Evolutionary conservation across 352 stramenopile species (phyloP).

Genomic region (Phytophthora cajani): DNA sequence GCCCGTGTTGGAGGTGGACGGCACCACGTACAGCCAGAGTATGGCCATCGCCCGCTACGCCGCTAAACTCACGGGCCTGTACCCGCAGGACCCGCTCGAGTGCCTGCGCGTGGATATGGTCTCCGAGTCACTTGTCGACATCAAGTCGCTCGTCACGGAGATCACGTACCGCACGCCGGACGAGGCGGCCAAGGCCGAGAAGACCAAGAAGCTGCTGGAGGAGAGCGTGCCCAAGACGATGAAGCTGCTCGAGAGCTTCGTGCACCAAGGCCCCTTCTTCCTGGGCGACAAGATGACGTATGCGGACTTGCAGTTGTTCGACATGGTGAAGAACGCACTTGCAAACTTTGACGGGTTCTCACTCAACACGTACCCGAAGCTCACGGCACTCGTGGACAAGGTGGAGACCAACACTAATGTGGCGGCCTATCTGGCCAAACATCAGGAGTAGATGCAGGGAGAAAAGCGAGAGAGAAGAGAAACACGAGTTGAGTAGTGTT

Average conservation of each 20-base stretch:
- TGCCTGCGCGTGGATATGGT: constrained; percentile 66
- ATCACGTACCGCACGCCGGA: constrained; percentile 43
- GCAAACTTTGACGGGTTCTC: constrained; percentile 40
- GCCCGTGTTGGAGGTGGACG: constrained; percentile 56
- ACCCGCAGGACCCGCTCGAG: constrained; percentile 56
- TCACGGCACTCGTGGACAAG: constrained; percentile 40
- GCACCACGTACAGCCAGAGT: constrained; percentile 59
- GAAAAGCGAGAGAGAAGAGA: neutral
- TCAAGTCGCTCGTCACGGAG: constrained; percentile 44
- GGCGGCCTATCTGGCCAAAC: constrained; percentile 43
- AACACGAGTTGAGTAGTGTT: neutral
- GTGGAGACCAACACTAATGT: constrained; percentile 49
- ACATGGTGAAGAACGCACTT: constrained; percentile 56
- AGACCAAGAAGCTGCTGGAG: constrained; percentile 50
- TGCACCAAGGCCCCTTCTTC: constrained; percentile 55
- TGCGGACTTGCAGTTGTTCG: constrained; percentile 64
- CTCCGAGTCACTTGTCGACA: constrained; percentile 52
- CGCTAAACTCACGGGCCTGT: constrained; percentile 60
- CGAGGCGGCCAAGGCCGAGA: constrained; percentile 48
- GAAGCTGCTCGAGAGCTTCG: constrained; percentile 42
- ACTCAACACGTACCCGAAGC: constrained; percentile 52
- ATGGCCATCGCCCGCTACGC: constrained; percentile 69
- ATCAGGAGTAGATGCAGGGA: constrained; percentile 16
- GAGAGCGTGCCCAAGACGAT: constrained; percentile 51
- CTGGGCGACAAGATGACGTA: constrained; percentile 52